Base-by-base conservation (phyloP, 2,329 filamentous ascomycete genomes). In the Hymenotorrendiella dingleyae region DNA sequence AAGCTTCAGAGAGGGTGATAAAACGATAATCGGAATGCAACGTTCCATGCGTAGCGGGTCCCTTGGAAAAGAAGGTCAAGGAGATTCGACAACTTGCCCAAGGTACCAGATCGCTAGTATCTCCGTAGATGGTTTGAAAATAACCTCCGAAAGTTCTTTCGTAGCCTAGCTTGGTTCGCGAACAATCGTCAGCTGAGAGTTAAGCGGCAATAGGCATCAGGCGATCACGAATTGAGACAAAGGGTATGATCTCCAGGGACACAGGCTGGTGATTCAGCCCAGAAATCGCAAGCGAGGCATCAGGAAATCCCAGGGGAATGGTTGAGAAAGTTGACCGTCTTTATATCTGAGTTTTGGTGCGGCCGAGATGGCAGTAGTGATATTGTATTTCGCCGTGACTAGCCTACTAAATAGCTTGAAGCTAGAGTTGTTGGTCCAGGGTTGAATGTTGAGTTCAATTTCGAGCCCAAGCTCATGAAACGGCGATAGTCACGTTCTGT, bases 11-110 rank as follows among this genome's bases (percentile, higher is more conserved):
- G 16, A 29, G 28, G 23, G 11, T 11, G n/a, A 4, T 12, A 24
- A 19, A 12, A n/a, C 16, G 36, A 30, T 9, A 38, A 38, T 38
- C 36, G 26, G 36, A 30, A 38, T 38, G 36, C 36, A 38, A 38
- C 36, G 36, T 38, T 38, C 19, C 36, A 38, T 38, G 17, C 36
- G 21, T 11, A 20, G 16, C 12, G 17, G n/a, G 23, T 16, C 11
- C 21, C 11, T 20, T 10, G 26, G 21, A 38, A 17, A 27, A n/a
- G 11, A 30, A 38, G n/a, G n/a, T n/a, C n/a, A n/a, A n/a, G n/a
- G n/a, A n/a, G n/a, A n/a, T n/a, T n/a, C n/a, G n/a, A n/a, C n/a
- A n/a, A n/a, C n/a, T n/a, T n/a, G n/a, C n/a, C n/a, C n/a, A n/a
- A n/a, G n/a, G n/a, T n/a, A n/a, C n/a, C n/a, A n/a, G n/a, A n/a